Base-by-base conservation (phyloP, 2,329 filamentous ascomycete genomes). In the Keithomyces neogunnii region DNA sequence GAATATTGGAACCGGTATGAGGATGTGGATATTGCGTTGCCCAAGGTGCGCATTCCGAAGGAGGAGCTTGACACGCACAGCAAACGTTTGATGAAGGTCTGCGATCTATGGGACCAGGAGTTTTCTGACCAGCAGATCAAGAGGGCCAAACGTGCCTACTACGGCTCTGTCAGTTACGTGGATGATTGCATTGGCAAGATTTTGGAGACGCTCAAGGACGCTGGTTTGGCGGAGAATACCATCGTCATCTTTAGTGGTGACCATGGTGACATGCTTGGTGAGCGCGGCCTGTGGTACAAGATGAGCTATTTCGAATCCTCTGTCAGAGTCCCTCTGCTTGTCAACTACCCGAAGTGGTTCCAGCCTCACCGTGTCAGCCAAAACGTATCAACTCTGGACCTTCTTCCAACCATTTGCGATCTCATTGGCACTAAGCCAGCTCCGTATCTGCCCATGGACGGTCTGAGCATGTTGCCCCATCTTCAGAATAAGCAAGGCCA, bases 261-360 rank as follows among this genome's bases (percentile, higher is more conserved):
- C 66, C 91, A 96, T 63, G 91, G 91, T 51, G 91, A 96, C 69
- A 96, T 96, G 91, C 80, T 96, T 6, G 91, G 91, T 53, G 91
- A 96, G 74, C 84, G 89, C 49, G 87, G 88, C 5, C 74, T 96
- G 45, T 96, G 91, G 91, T 91, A 96, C 76, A 96, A 96, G 78
- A 96, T 96, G 91, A 89, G 83, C 64, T 96, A 93, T 79, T 96
- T 90, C 62, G 91, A 96, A 76, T 85, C 85, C 40, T 95, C 89
- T 10, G 89, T 89, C 45, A 86, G 91, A 31, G 91, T 96, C 28
- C 91, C 91, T 1, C 84, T 96, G 65, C 76, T 96, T 57, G 79
- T 96, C 65, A 85, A 89, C 68, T 83, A 91, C 61, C 91, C 91
- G 30, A 76, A 83, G 60, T 78, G 77, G 55, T 95, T 92, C 68